Percentiles rank a stretch among this genome's conserved stretches.
Conservation (phyloP, 2,329 filamentous ascomycete species). For the Trichoderma sp. region DNA sequence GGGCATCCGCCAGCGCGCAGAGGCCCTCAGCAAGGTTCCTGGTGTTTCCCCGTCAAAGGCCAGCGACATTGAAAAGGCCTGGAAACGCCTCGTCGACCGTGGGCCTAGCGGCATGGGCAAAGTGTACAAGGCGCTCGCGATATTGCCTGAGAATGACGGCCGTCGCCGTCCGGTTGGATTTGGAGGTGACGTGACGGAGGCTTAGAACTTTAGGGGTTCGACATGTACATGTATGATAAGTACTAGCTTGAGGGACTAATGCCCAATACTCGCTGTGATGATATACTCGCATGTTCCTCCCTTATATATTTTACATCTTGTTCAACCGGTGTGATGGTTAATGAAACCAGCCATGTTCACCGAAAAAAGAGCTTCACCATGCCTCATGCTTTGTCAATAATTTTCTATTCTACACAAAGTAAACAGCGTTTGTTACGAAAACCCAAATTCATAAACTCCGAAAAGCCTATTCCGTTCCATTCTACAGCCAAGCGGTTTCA, state of each 20-base stretch:
- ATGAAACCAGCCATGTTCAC: background rate
- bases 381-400: background rate
- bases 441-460: slow-evolving; percentile 18
- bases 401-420: slow-evolving; percentile 7
- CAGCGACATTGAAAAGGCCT: slow-evolving; percentile 67
- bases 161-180: slow-evolving; percentile 83
- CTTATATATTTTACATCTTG: too few relatives aligned
- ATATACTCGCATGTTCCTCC: too few relatives aligned
- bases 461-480: background rate
- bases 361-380: background rate
- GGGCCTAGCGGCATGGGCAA: slow-evolving; percentile 87
- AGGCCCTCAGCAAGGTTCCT: slow-evolving; percentile 57
- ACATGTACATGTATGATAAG: background rate
- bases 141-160: slow-evolving; percentile 77
- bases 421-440: slow-evolving; percentile 8
- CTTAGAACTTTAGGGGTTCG: background rate
- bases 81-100: slow-evolving; percentile 79
- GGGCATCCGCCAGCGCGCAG: slow-evolving; percentile 78
- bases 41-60: slow-evolving; percentile 46
- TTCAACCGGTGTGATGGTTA: background rate
- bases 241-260: background rate
- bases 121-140: slow-evolving; percentile 89
- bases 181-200: slow-evolving; percentile 63
- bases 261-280: background rate
- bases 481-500: slow-evolving; percentile 14